Evolutionary conservation across 306 rosid genomes (phyloP).

Genomic region (Vigna nakashimae): DNA sequence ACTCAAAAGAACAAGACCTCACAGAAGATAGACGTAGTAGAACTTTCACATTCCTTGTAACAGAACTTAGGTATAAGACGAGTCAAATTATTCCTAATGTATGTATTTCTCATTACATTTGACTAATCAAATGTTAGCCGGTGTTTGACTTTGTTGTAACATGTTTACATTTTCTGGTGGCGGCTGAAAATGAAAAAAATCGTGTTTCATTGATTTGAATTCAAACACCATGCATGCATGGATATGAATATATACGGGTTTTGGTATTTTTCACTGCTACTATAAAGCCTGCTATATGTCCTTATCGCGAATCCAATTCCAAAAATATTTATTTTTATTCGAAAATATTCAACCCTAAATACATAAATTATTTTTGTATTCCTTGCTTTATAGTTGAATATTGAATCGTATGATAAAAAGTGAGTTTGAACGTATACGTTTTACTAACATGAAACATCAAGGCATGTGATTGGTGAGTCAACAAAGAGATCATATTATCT

Average conservation of each 20-base stretch:
- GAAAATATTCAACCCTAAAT: conserved; percentile 22
- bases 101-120: not conserved
- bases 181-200: conserved; percentile 7
- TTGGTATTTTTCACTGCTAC: not conserved
- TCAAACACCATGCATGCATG: conserved; percentile 11
- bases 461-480: conserved; percentile 1
- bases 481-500: not conserved
- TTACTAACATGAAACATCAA: conserved; percentile 12
- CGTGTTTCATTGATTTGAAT: conserved; percentile 5
- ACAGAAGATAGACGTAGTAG: not conserved
- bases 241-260: not conserved
- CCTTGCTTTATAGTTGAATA: not conserved
- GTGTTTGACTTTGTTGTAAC: conserved; percentile 20
- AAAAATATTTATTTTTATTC: not conserved
- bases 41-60: not conserved
- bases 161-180: not conserved
- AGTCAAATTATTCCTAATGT: not conserved
- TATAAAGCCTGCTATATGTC: conserved; percentile 9
- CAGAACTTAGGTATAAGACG: not conserved
- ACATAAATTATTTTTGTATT: not conserved
- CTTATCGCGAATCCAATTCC: conserved; percentile 4
- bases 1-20: too few species aligned
- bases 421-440: not conserved
- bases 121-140: not conserved
- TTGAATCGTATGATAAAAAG: not conserved